Evolutionary conservation across 2,329 filamentous ascomycete species (phyloP), one percentile per base, ranked within the genome.

Genomic region (Pseudocercospora eumusae): DNA sequence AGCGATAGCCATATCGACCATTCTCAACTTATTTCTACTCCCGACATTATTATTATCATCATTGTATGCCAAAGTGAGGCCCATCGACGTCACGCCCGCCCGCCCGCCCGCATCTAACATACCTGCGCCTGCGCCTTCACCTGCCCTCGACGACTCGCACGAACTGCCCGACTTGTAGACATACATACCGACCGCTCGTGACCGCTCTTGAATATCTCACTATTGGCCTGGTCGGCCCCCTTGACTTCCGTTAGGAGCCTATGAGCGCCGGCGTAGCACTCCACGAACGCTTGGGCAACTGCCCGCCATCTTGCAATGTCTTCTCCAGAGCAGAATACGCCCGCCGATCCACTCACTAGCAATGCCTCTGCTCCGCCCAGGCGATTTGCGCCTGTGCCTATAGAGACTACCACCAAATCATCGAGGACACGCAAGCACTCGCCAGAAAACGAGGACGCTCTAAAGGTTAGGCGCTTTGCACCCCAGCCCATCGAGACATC

Each of bases 311-410:
- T 52, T 52, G 59, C 59, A 49, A 65, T 66, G 61, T 61, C 59
- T 62, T 45, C 62, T 33, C 45, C 53, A 47, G 54, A 45, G 62
- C 57, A 60, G 63, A 63, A 40, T 55, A 62, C 53, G 60, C 53
- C 65, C 60, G 53, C 31, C 47, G 42, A 62, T 62, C 61, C 45
- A 40, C 28, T 44, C 40, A 40, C 62, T 56, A 62, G 54, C 40
- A 40, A 33, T 54, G 52, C n/a, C 6, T 27, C 49, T 18, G 28
- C 52, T 54, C 52, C 52, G 25, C 33, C 60, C 8, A 75, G 76
- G 59, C 85, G 85, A 69, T 91, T 91, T 77, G 82, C 79, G 45
- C 88, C 88, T 33, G 83, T 89, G 59, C 88, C 88, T 15, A 85
- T 92, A 66, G 90, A 92, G 75, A 92, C 89, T 8, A 88, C 84